phyloP scores from a whole-genome alignment of 352 stramenopile genomes.

The Achlya hypogyna region DNA sequence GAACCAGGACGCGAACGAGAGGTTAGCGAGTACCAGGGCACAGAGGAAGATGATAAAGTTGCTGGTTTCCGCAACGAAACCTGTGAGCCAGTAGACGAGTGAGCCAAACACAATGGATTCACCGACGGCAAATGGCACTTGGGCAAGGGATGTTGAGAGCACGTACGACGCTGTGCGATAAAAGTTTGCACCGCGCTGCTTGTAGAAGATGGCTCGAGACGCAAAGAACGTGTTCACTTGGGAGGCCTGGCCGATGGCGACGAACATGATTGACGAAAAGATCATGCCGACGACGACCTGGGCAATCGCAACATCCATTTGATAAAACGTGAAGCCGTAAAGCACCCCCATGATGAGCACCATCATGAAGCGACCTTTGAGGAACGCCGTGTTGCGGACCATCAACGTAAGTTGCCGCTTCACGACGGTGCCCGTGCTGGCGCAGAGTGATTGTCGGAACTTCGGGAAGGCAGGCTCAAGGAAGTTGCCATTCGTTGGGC shows the following conservation, averaged over 20 bases:
- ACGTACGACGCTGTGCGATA: conserved; percentile 77
- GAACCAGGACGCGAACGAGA: conserved; percentile 56
- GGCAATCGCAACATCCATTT: conserved; percentile 36
- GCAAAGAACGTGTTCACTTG: conserved; percentile 75
- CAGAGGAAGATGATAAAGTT: conserved; percentile 54
- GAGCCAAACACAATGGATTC: conserved; percentile 79
- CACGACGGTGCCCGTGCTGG: conserved; percentile 17
- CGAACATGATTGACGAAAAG: conserved; percentile 76
- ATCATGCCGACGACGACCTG: conserved; percentile 68
- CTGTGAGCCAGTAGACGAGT: conserved; percentile 86
- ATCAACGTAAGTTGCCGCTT: conserved; percentile 64
- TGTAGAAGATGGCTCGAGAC: conserved; percentile 71
- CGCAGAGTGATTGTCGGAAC: not conserved
- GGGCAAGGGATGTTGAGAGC: conserved; percentile 36
- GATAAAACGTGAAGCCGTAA: conserved; percentile 39
- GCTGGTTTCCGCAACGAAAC: conserved; percentile 34
- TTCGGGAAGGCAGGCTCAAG: conserved; percentile 27
- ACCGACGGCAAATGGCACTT: conserved; percentile 44
- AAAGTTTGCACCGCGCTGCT: conserved; percentile 80
- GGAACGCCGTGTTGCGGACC: conserved; percentile 37
- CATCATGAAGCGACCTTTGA: conserved; percentile 35
- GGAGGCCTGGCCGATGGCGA: conserved; percentile 60
- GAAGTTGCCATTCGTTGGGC: conserved; percentile 20
- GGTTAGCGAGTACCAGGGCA: conserved; percentile 54
- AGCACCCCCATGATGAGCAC: conserved; percentile 43